Evolutionary conservation across 331 rosid species (phyloP).

Genomic region (Quercus lobata): DNA sequence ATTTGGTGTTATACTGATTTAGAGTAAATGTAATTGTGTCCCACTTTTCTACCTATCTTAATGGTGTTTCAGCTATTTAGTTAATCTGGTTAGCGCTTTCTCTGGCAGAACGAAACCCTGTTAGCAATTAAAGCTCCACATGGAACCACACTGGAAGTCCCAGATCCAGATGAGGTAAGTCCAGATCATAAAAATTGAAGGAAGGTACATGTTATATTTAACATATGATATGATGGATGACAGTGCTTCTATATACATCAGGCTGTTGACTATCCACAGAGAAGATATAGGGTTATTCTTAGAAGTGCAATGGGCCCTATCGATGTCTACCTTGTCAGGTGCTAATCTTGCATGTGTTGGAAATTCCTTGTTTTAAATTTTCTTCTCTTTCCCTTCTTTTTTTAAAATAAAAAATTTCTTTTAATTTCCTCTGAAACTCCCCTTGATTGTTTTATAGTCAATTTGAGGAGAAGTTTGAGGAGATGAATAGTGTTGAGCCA

Average conservation of each 20-base stretch:
- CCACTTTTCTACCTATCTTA: constrained; percentile 11
- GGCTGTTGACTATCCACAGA: constrained; percentile 87
- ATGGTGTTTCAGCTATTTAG: constrained; percentile 11
- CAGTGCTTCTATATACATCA: constrained; percentile 35
- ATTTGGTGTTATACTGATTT: constrained; percentile 1
- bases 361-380: neutral
- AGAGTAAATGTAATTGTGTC: constrained; percentile 9
- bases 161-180: constrained; percentile 98
- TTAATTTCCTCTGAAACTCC: neutral
- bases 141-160: constrained; percentile 99
- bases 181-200: constrained; percentile 24
- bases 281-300: constrained; percentile 88
- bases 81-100: constrained; percentile 21
- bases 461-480: constrained; percentile 98
- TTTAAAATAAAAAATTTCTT: neutral
- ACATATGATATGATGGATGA: constrained; percentile 28
- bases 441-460: constrained; percentile 49
- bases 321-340: constrained; percentile 99
- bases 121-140: constrained; percentile 98
- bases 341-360: neutral
- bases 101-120: constrained; percentile 84
- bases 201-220: constrained; percentile 17
- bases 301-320: constrained; percentile 99
- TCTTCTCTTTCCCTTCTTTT: neutral
- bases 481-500: constrained; percentile 57